Percentiles rank a stretch among this genome's conserved stretches.
These are phyloP conservation scores for Solanum hybrid DNA, from an alignment of 305 asterid genomes.

Conservation along the genomic window DNA sequence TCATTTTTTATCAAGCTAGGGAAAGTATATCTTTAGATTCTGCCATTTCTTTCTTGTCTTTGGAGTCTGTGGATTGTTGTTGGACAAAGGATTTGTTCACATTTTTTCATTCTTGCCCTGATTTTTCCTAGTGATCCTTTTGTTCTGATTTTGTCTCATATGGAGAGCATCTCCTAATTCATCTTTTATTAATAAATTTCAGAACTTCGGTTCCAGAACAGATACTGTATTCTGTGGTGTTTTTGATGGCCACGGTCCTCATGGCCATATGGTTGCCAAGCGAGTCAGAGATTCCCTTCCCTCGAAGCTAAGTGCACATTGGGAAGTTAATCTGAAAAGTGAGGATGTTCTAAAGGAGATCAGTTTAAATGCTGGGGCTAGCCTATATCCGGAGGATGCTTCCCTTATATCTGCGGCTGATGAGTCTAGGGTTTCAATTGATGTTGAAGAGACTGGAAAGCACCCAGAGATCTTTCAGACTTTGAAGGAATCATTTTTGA, in stretches of 20 bases:
- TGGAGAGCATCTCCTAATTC: not conserved
- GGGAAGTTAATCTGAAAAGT: conserved; percentile 31
- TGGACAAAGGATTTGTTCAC: not conserved
- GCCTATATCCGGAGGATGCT: conserved; percentile 6
- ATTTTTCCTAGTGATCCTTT: not conserved
- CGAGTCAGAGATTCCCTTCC: conserved; percentile 72
- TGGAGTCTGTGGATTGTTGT: not conserved
- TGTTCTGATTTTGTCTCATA: not conserved
- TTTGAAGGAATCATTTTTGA: conserved; percentile 54
- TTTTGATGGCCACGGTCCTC: conserved; percentile 81
- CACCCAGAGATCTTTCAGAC: conserved; percentile 37
- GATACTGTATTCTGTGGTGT: conserved; percentile 55
- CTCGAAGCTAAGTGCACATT: conserved; percentile 39
- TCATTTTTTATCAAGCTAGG: not conserved
- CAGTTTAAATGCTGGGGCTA: conserved; percentile 9
- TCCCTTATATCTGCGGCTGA: conserved; percentile 19
- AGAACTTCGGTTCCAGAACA: conserved; percentile 24
- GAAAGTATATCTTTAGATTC: not conserved
- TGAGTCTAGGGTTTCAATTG: conserved; percentile 42
- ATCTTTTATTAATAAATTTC: not conserved
- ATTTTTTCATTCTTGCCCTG: not conserved
- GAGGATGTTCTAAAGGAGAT: conserved; percentile 13
- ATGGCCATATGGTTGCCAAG: conserved; percentile 79
- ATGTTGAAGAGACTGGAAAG: conserved; percentile 45
- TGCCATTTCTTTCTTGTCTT: not conserved